Percentiles rank a stretch among this genome's conserved stretches.
phyloP scores from a whole-genome alignment of 306 rosid genomes.

The Castanea mollissima region DNA sequence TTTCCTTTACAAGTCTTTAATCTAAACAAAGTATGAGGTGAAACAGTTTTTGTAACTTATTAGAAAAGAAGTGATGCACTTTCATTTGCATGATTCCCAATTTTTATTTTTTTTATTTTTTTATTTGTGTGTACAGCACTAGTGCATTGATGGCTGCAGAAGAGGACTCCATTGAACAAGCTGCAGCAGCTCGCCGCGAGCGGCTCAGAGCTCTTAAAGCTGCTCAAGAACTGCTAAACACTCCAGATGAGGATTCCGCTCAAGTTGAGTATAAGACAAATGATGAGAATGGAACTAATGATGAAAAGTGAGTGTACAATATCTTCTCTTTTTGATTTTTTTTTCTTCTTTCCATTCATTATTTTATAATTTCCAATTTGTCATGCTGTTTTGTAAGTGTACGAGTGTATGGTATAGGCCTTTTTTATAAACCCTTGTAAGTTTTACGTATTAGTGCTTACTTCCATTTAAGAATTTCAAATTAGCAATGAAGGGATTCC shows the following conservation, averaged over 20 bases:
- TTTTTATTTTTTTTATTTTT: neutral
- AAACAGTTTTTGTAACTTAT: too few species aligned
- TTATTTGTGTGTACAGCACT: neutral
- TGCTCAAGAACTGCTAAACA: constrained; percentile 60
- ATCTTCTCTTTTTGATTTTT: neutral
- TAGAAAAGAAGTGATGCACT: neutral
- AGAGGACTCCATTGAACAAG: constrained; percentile 67
- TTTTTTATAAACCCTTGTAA: neutral
- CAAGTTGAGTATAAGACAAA: constrained; percentile 29
- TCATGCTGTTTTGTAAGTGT: neutral
- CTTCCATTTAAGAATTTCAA: neutral
- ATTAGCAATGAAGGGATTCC: neutral
- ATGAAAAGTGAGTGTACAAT: constrained; percentile 39
- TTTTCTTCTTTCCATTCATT: neutral
- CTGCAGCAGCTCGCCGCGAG: constrained; percentile 71
- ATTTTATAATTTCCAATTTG: neutral
- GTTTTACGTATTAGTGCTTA: neutral
- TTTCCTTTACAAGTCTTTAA: too few species aligned
- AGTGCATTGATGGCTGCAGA: constrained; percentile 46
- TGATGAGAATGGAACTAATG: constrained; percentile 13
- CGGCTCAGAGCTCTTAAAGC: constrained; percentile 73
- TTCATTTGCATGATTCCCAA: too few species aligned
- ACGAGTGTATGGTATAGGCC: neutral
- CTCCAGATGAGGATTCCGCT: constrained; percentile 49
- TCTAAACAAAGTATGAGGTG: too few species aligned